A percentile compares a stretch with the other conserved stretches of the same genome.
Evolutionary conservation across 805 yeast genomes (phyloP).

Genomic region (Saturnispora besseyi): DNA sequence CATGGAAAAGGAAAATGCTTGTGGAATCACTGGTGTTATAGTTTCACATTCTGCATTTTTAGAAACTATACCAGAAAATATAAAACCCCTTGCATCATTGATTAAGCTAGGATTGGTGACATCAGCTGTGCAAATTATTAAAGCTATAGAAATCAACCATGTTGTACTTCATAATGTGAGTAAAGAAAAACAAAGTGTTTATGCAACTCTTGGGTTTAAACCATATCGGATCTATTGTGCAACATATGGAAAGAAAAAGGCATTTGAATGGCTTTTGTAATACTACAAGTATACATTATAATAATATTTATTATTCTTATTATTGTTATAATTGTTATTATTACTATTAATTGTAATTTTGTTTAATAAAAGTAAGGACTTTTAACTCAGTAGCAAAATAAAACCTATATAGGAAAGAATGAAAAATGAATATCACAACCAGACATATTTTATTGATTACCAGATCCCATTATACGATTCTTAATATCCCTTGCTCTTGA

Average conservation of each 20-base stretch:
- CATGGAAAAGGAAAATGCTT: slow-evolving; percentile 23
- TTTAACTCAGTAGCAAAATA: background rate
- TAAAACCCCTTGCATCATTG: background rate
- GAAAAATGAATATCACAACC: no score
- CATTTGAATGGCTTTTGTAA: slow-evolving; percentile 18
- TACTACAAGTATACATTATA: background rate
- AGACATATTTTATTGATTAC: background rate
- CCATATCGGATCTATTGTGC: slow-evolving; percentile 18
- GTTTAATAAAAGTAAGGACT: background rate
- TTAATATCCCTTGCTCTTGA: slow-evolving; percentile 5
- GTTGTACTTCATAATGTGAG: slow-evolving; percentile 13
- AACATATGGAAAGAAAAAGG: slow-evolving; percentile 18
- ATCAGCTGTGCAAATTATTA: slow-evolving; percentile 42
- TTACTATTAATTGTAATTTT: no score
- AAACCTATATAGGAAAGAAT: background rate
- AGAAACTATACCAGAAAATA: background rate
- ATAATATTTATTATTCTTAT: background rate
- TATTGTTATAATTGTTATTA: no score
- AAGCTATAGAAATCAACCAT: slow-evolving; percentile 20
- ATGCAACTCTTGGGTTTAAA: slow-evolving; percentile 21
- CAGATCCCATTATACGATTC: slow-evolving; percentile 2
- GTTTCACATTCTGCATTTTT: slow-evolving; percentile 38
- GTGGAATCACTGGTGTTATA: slow-evolving; percentile 45
- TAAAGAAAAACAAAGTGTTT: slow-evolving; percentile 11
- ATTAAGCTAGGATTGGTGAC: slow-evolving; percentile 3